These are phyloP conservation scores for Xylariales sp. DNA, from an alignment of 2,329 filamentous ascomycete species.

Conservation along the genomic window DNA sequence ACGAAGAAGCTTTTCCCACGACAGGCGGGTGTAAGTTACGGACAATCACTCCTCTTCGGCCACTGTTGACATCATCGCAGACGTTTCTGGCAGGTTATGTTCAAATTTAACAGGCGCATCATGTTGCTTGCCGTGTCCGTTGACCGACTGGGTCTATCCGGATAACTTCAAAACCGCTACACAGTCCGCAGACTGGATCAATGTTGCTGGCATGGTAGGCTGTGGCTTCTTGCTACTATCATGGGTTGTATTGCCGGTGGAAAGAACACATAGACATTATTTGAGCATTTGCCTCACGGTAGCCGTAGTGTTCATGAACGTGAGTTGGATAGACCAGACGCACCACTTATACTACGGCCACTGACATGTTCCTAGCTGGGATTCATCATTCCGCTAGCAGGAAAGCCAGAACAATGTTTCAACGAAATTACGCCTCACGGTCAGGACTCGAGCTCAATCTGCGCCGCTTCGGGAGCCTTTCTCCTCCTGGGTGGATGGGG, in stretches of 20 bases:
- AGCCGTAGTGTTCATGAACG: slow-evolving; percentile 81
- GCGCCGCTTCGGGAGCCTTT: slow-evolving; percentile 88
- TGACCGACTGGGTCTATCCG: slow-evolving; percentile 79
- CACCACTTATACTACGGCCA: not conserved
- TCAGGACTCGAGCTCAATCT: slow-evolving; percentile 84
- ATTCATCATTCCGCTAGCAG: slow-evolving; percentile 84
- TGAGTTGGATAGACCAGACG: slow-evolving; percentile 58
- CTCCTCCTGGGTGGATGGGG: slow-evolving; percentile 87
- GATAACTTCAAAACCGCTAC: slow-evolving; percentile 70
- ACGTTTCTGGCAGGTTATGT: slow-evolving; percentile 66
- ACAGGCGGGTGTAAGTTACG: slow-evolving; percentile 49
- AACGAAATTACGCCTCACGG: slow-evolving; percentile 93
- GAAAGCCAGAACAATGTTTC: slow-evolving; percentile 82
- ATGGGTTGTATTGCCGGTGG: slow-evolving; percentile 82
- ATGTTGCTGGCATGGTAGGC: slow-evolving; percentile 77
- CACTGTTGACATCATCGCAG: slow-evolving; percentile 52
- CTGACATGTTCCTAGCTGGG: slow-evolving; percentile 69
- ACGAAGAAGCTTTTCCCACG: slow-evolving; percentile 68
- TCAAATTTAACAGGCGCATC: slow-evolving; percentile 59
- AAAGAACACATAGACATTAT: slow-evolving; percentile 93
- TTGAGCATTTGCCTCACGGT: slow-evolving; percentile 87
- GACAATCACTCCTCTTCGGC: slow-evolving; percentile 8
- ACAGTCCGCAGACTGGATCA: slow-evolving; percentile 81
- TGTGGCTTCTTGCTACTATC: slow-evolving; percentile 82
- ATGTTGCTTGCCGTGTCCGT: slow-evolving; percentile 92